A percentile compares a stretch with the other conserved stretches of the same genome.
phyloP scores from a whole-genome alignment of 768 basidiomycete species.

The Suillus occidentalis region DNA sequence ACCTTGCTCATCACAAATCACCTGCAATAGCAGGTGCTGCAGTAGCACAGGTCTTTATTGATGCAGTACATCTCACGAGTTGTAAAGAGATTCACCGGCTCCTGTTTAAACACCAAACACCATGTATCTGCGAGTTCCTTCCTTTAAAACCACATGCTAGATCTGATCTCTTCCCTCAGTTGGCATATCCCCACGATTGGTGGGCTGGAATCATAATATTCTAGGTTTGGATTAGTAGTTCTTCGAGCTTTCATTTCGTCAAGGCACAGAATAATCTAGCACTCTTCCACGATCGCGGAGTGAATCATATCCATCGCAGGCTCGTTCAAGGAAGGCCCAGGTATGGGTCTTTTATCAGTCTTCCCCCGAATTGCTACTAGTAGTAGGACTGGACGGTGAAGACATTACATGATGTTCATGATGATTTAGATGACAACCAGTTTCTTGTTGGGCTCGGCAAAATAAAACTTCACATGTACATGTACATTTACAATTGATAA shows the following conservation, averaged over 20 bases:
- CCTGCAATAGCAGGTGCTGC: slow-evolving; percentile 61
- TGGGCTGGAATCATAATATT: slow-evolving; percentile 13
- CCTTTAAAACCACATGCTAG: not conserved
- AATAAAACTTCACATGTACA: not conserved
- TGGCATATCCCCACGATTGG: slow-evolving; percentile 63
- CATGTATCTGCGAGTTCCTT: slow-evolving; percentile 39
- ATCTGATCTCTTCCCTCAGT: slow-evolving; percentile 23
- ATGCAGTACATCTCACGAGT: slow-evolving; percentile 51
- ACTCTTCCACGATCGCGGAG: slow-evolving; percentile 84
- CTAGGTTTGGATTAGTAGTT: not conserved
- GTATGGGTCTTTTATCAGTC: slow-evolving; percentile 56
- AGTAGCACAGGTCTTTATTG: slow-evolving; percentile 40
- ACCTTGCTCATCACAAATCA: slow-evolving; percentile 57
- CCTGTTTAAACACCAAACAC: slow-evolving; percentile 56
- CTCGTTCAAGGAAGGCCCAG: slow-evolving; percentile 47
- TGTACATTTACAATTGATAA: not conserved
- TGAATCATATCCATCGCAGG: slow-evolving; percentile 76
- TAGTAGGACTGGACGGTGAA: slow-evolving; percentile 42
- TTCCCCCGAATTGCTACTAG: slow-evolving; percentile 42
- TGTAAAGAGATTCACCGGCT: slow-evolving; percentile 45
- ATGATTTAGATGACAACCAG: slow-evolving; percentile 4
- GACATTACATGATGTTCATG: slow-evolving; percentile 47
- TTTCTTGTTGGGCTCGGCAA: not conserved
- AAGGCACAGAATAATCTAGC: slow-evolving; percentile 68
- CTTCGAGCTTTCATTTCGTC: not conserved